A percentile compares a stretch with the other conserved stretches of the same genome.
phyloP scores from a whole-genome alignment of 176 grass and related monocot genomes.

The Oryza australiensis region DNA sequence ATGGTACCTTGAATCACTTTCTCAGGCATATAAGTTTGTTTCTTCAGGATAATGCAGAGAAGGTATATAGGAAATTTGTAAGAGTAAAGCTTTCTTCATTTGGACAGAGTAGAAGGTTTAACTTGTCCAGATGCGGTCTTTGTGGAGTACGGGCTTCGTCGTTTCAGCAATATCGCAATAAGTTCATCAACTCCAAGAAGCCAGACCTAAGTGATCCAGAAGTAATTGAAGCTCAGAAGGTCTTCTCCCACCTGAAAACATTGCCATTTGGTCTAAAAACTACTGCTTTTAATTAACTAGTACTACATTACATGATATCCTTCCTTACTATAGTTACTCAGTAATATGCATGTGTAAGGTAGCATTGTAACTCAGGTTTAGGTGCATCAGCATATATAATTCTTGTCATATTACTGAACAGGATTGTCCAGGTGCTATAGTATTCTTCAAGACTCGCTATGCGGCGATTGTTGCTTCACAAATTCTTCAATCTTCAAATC shows the following conservation, averaged over 20 bases:
- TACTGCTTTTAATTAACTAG: slow-evolving; percentile 12
- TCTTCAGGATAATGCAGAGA: slow-evolving; percentile 76
- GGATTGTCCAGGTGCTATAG: slow-evolving; percentile 81
- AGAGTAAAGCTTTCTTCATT: slow-evolving; percentile 50
- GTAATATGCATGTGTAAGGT: neutral
- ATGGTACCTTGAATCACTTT: neutral
- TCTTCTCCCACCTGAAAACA: neutral
- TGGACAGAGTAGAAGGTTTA: slow-evolving; percentile 50
- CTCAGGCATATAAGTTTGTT: slow-evolving; percentile 17
- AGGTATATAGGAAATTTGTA: slow-evolving; percentile 72
- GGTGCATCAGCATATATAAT: slow-evolving; percentile 16
- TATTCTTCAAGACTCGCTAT: slow-evolving; percentile 98
- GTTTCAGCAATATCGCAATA: slow-evolving; percentile 63
- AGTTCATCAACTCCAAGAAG: slow-evolving; percentile 55
- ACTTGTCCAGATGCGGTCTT: slow-evolving; percentile 71
- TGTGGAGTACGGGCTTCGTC: slow-evolving; percentile 69
- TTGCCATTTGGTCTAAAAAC: slow-evolving; percentile 14
- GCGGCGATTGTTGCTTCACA: slow-evolving; percentile 75
- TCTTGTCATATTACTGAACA: slow-evolving; percentile 37
- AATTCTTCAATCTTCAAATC: slow-evolving; percentile 81
- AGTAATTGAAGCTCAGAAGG: slow-evolving; percentile 66
- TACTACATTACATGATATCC: neutral
- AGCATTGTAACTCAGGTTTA: slow-evolving; percentile 1
- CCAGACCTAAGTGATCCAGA: slow-evolving; percentile 39
- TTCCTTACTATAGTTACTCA: neutral